Conservation (phyloP, 192 early-diverging fungal species). For the Coemansia sp. region DNA sequence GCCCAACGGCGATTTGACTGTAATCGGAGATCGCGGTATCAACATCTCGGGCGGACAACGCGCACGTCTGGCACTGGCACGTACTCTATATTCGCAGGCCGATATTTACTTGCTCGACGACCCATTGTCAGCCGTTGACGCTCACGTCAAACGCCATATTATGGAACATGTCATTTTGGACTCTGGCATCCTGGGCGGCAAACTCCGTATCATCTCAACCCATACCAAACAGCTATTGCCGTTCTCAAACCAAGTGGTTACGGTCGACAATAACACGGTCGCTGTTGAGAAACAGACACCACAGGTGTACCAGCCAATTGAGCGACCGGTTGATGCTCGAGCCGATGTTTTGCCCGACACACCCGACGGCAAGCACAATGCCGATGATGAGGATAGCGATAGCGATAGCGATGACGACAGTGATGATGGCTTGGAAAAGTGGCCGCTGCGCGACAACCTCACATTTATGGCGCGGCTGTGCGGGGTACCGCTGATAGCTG, state of each 20-base stretch:
- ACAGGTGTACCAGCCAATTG: slow-evolving; percentile 32
- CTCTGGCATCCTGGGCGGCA: slow-evolving; percentile 56
- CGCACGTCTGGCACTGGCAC: slow-evolving; percentile 64
- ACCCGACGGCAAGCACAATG: not conserved
- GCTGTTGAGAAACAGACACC: slow-evolving; percentile 49
- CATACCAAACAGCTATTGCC: slow-evolving; percentile 24
- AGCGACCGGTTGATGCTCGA: too few species aligned
- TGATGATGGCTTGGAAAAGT: slow-evolving; percentile 10
- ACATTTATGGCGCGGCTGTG: not conserved
- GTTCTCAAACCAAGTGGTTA: slow-evolving; percentile 22
- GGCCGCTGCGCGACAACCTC: slow-evolving; percentile 1
- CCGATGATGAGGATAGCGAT: too few species aligned
- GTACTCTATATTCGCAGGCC: slow-evolving; percentile 64
- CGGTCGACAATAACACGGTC: slow-evolving; percentile 10
- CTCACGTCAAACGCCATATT: slow-evolving; percentile 63
- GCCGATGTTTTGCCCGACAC: not conserved
- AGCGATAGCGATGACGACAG: not conserved
- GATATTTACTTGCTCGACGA: slow-evolving; percentile 74
- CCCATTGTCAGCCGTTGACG: slow-evolving; percentile 69
- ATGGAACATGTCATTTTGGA: slow-evolving; percentile 61
- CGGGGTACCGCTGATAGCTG: not conserved
- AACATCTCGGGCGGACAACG: slow-evolving; percentile 74
- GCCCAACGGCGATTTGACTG: slow-evolving; percentile 65
- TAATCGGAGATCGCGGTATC: slow-evolving; percentile 68
- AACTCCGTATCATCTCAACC: slow-evolving; percentile 50